Evolutionary conservation across 2,329 filamentous ascomycete species (phyloP).

Genomic region (Aspergillus calidoustus): DNA sequence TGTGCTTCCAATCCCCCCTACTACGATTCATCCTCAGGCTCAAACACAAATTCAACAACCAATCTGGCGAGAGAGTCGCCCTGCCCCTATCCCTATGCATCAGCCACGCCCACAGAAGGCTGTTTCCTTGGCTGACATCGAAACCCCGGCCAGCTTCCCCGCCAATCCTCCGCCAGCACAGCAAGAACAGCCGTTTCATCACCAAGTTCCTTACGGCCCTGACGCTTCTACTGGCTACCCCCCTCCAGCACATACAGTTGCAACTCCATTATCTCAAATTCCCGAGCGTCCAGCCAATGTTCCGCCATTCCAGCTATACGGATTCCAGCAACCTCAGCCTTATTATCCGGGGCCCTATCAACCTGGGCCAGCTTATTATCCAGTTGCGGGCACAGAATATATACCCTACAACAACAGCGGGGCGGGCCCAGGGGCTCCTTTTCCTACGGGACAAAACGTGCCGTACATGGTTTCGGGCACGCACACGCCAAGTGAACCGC

Average conservation of each 20-base stretch:
- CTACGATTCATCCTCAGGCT: constrained; percentile 28
- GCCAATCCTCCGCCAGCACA: constrained; percentile 66
- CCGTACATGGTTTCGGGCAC: constrained; percentile 40
- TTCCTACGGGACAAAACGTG: constrained; percentile 58
- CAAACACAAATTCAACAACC: constrained; percentile 60
- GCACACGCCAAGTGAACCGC: constrained; percentile 39
- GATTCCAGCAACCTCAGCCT: constrained; percentile 61
- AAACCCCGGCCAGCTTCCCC: constrained; percentile 71
- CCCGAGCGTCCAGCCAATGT: constrained; percentile 91
- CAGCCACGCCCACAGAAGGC: constrained; percentile 94
- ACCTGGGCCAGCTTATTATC: constrained; percentile 72
- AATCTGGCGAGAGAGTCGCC: constrained; percentile 63
- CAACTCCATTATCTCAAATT: constrained; percentile 87
- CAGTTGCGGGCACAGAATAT: constrained; percentile 49
- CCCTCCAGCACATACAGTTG: constrained; percentile 61
- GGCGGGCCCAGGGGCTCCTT: constrained; percentile 57
- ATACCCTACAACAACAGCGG: constrained; percentile 48
- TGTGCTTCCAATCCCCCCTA: constrained; percentile 25
- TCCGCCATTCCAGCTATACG: constrained; percentile 81
- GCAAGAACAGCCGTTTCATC: constrained; percentile 86
- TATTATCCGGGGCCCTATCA: constrained; percentile 64
- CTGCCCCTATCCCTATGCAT: constrained; percentile 75
- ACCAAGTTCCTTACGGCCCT: constrained; percentile 74
- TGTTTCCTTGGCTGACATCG: constrained; percentile 90
- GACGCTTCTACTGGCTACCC: constrained; percentile 64